Evolutionary conservation across 2,329 filamentous ascomycete species (phyloP), one percentile per base, ranked within the genome.

Genomic region (Penicillium sp.): DNA sequence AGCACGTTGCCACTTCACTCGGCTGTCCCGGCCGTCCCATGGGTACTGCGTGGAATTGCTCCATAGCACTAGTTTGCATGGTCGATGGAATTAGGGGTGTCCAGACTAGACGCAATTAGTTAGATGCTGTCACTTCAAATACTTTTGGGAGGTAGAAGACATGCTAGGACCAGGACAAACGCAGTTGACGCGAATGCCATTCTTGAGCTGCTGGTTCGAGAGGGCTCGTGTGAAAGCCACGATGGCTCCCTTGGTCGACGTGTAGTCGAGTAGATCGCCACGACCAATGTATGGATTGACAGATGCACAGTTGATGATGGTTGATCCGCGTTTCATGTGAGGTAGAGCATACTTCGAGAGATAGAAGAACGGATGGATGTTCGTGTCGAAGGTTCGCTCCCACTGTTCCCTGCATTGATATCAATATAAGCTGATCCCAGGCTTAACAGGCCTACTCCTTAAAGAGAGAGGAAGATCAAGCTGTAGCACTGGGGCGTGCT

Each of bases 231-330:
- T 94, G 76, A 95, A 95, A 2, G 90, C 84, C 3, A 94, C 78
- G 64, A 95, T 89, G 55, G 89, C 90, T 37, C 90, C 90, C 63
- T 79, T 79, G 40, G 88, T 91, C 1, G 88, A 87, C 0, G 90
- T 92, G 78, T 95, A 94, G 75, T 95, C 90, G 50, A 95, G 84
- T 2, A 94, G 82, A 68, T 94, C 90, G 0, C 88, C 88, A 1
- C 90, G 88, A 40, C 91, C 91, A 58, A 92, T 85, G 77, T 94
- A 95, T 27, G 88, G 89, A 73, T 94, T 94, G 72, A 95, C 88
- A 35, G 89, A 92, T 46, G 90, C 87, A 72, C 91, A 92, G 79
- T 94, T 95, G 82, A 96, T 92, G 73, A 96, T 92, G 27, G 86
- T 87, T 56, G 86, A 83, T 37, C 91, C 91, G n/a, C 75, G 74